Percentiles rank a stretch among this genome's conserved stretches.
Conservation (phyloP, 352 stramenopile genomes). For the Globisporangium iwayamae region DNA sequence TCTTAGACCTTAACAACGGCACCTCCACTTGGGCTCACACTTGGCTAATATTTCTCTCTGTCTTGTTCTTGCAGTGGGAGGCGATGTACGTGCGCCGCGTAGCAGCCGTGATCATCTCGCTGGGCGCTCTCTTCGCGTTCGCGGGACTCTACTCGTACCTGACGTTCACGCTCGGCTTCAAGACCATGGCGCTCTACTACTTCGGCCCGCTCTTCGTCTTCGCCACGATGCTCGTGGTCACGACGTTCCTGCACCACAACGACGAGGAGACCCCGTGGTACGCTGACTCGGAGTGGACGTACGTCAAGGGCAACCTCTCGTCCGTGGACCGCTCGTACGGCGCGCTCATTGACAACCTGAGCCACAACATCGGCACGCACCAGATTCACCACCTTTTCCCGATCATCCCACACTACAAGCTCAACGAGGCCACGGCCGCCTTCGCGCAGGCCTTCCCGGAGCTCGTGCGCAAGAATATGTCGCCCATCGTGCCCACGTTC, state of each 20-base stretch:
- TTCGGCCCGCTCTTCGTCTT: slow-evolving; percentile 74
- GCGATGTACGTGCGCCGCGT: slow-evolving; percentile 64
- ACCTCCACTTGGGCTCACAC: background rate
- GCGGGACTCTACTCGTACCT: slow-evolving; percentile 34
- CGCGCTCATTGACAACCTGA: slow-evolving; percentile 75
- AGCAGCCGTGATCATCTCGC: slow-evolving; percentile 56
- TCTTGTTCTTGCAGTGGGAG: slow-evolving; percentile 34
- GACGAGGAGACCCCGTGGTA: slow-evolving; percentile 84
- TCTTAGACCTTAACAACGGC: background rate
- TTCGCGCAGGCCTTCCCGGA: slow-evolving; percentile 71
- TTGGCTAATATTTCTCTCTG: background rate
- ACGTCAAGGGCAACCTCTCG: slow-evolving; percentile 81
- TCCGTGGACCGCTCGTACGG: slow-evolving; percentile 80
- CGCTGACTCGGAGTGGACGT: slow-evolving; percentile 79
- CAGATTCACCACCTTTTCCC: slow-evolving; percentile 86
- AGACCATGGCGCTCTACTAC: slow-evolving; percentile 77
- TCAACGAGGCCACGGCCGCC: slow-evolving; percentile 53
- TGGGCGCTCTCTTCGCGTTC: slow-evolving; percentile 42
- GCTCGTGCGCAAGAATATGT: slow-evolving; percentile 64
- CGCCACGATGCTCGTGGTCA: slow-evolving; percentile 76
- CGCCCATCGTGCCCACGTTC: slow-evolving; percentile 68
- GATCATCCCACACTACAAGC: slow-evolving; percentile 86
- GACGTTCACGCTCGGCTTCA: slow-evolving; percentile 40
- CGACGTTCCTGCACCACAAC: slow-evolving; percentile 82
- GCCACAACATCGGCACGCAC: slow-evolving; percentile 87